Evolutionary conservation across 306 rosid species (phyloP).

Genomic region (Glycine latifolia): DNA sequence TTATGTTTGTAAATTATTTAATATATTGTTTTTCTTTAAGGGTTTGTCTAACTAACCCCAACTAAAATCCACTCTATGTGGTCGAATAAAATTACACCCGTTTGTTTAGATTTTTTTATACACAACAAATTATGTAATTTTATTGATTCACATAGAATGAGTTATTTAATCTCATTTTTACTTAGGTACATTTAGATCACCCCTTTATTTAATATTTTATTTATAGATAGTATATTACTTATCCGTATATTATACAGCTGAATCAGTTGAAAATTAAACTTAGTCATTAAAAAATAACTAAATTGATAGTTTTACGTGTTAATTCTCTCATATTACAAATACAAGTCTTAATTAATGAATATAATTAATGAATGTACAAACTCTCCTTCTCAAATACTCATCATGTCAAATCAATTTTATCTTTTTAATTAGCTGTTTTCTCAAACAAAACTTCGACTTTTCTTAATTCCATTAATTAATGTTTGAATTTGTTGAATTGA

Average conservation of each 20-base stretch:
- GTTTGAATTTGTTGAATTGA: neutral
- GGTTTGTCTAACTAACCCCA: too few relatives aligned
- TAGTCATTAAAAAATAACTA: neutral
- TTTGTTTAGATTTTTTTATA: too few relatives aligned
- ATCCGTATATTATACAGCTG: neutral
- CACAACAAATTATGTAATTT: too few relatives aligned
- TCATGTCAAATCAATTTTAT: too few relatives aligned
- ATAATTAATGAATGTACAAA: neutral
- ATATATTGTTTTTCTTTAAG: neutral
- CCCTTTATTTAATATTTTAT: neutral
- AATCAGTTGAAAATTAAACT: neutral
- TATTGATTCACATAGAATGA: too few relatives aligned
- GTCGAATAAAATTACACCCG: too few relatives aligned
- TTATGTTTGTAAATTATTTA: neutral
- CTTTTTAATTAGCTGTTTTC: too few relatives aligned
- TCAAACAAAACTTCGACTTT: neutral
- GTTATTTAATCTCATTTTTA: too few relatives aligned
- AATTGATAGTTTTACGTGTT: neutral
- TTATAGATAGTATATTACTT: neutral
- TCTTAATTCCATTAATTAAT: neutral
- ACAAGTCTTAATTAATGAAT: neutral
- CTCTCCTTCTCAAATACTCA: neutral
- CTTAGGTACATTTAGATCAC: too few relatives aligned
- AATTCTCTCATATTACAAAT: neutral
- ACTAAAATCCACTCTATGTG: too few relatives aligned